Base-by-base conservation (phyloP, 305 asterid genomes). In the Solanum hybrid region DNA sequence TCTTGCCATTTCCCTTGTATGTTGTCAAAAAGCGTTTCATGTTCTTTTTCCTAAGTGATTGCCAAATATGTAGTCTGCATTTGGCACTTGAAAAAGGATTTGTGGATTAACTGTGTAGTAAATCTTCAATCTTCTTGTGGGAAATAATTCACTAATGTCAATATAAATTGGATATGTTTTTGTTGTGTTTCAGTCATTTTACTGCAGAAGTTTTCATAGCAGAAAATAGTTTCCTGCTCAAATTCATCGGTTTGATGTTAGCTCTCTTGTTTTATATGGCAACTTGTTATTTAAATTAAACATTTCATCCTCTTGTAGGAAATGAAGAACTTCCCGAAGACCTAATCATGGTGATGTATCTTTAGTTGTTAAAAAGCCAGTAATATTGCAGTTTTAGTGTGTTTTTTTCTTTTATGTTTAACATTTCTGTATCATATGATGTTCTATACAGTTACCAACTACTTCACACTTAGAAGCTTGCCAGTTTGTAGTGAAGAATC, bases 401-500 rank as follows among this genome's bases (percentile, higher is more conserved):
- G 37, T 67, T 77, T 61, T 40, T 57, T 35, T 46, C 75, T 39
- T 28, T 24, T 46, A 51, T 35, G 26, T 89, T 84, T 61, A 67
- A 11, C 16, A 42, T 40, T 64, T 73, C 33, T 89, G 89, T 74
- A 51, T 82, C 87, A 40, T 89, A 64, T 79, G 40, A 12, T 71
- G 75, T 81, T 84, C 37, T 34, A 79, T 80, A 51, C 98, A 97
- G 99, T 90, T 92, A 89, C 99, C 99, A n/a, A 92, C 98, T 89
- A 97, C 98, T 73, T 97, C 99, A 90, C 99, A 97, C 94, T 90
- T 95, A 94, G 98, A 95, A 90, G 99, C 98, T 87, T 96, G 98
- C 92, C 96, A 96, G 90, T 97, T 95, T 91, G 99, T 97, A 90
- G 87, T 92, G 37, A 93, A 31, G 90, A 91, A 96, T 95, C 98